Percentiles rank a stretch among this genome's conserved stretches.
Evolutionary conservation across 805 yeast species (phyloP).

Genomic region (Candida easanensis): DNA sequence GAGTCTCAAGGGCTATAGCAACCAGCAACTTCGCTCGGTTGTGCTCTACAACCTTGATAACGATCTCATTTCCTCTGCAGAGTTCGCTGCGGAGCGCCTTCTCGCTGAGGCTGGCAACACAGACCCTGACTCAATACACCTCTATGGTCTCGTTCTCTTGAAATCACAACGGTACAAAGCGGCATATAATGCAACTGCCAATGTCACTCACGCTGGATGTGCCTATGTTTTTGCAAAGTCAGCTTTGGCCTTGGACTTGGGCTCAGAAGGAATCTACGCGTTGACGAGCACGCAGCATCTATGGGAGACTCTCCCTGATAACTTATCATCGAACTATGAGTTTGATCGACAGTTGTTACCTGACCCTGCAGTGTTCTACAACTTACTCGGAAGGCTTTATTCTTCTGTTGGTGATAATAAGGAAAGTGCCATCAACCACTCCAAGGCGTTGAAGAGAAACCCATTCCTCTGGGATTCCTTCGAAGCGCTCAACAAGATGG

Average conservation of each 20-base stretch:
- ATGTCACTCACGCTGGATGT: conserved; percentile 65
- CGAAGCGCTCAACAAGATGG: conserved; percentile 67
- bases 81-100: conserved; percentile 80
- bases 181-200: conserved; percentile 51
- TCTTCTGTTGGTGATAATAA: conserved; percentile 54
- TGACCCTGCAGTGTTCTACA: conserved; percentile 65
- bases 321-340: conserved; percentile 35
- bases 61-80: conserved; percentile 71
- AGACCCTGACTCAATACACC: conserved; percentile 57
- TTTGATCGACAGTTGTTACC: conserved; percentile 42
- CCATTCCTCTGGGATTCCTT: conserved; percentile 88
- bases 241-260: conserved; percentile 52
- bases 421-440: conserved; percentile 64
- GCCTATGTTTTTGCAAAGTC: conserved; percentile 70
- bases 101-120: conserved; percentile 48
- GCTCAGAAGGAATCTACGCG: conserved; percentile 60
- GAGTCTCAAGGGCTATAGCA: conserved; percentile 26
- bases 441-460: conserved; percentile 66
- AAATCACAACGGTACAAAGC: conserved; percentile 58
- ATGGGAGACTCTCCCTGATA: conserved; percentile 31
- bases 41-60: conserved; percentile 72
- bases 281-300: conserved; percentile 36
- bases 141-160: conserved; percentile 66
- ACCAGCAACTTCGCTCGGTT: conserved; percentile 48
- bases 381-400: conserved; percentile 69